Base-by-base conservation (phyloP, 176 grass and related monocot species). In the Guadua angustifolia region DNA sequence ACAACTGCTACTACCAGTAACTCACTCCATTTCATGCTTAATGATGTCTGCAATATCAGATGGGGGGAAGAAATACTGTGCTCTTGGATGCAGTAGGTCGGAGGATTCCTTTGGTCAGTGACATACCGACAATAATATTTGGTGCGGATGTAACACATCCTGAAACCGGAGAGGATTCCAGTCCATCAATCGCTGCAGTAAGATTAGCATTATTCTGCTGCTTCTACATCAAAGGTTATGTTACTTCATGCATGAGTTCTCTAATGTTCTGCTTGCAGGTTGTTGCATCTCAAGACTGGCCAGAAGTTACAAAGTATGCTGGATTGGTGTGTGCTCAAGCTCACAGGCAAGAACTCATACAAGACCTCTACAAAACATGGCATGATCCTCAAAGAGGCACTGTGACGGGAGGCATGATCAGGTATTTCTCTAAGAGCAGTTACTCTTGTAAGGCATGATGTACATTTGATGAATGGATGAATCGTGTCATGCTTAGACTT, bases 31-130 rank as follows among this genome's bases (percentile, higher is more conserved):
- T 22, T 84, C 53, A 66, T 63, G n/a, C 46, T 75, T 61, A 36
- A 80, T 8, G 16, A 60, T 84, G 76, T 84, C 21, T 16, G 63
- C 51, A 65, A 68, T 68, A 22, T 73, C 45, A 94, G 92, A 86
- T 94, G 92, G 92, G 92, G n/a, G 92, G 92, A 82, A 91, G 92
- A 89, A 94, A 94, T 69, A 94, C 92, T 33, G 86, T 94, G 60
- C 86, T 94, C 25, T 68, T 91, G 47, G 92, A 94, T 78, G 92
- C 92, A 62, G 74, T 94, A 62, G 91, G 88, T 39, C 88, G 88
- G 89, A 85, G 74, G 78, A 91, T 94, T 52, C 92, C 92, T 35
- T 86, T 94, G 86, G 92, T 91, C 47, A 91, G 92, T 21, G 92
- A 94, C 70, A 89, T 84, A 76, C 92, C 88, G 5, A 94, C 92